Conservation (phyloP, 202 grass and related monocot species). For the Brachypodium distachyon region DNA sequence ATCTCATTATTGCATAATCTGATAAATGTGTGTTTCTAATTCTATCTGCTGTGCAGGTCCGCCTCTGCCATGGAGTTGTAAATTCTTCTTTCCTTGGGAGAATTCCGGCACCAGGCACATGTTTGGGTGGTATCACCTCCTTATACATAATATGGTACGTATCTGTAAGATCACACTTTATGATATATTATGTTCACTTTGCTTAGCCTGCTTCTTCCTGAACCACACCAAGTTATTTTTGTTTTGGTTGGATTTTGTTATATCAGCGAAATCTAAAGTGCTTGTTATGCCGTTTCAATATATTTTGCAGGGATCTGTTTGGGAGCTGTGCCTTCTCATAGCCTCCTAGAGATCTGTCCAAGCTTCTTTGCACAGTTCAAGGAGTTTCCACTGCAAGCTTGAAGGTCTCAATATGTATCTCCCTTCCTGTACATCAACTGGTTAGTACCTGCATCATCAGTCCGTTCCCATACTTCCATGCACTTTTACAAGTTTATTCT, state of each 20-base stretch:
- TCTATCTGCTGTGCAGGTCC: not conserved
- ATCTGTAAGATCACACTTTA: not conserved
- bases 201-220: not conserved
- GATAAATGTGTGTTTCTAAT: not conserved
- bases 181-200: not conserved
- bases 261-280: not conserved
- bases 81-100: not conserved
- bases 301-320: not conserved
- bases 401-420: not conserved
- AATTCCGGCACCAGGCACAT: not conserved
- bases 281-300: not conserved
- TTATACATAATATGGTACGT: not conserved
- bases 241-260: not conserved
- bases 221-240: not conserved
- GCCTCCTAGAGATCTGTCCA: not conserved
- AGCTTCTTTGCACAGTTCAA: too few species aligned
- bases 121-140: not conserved
- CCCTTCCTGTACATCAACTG: not conserved
- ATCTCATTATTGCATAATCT: not conserved
- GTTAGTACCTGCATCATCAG: not conserved
- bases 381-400: too few species aligned
- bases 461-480: not conserved
- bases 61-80: not conserved
- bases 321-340: not conserved
- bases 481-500: not conserved